Conservation (phyloP, 345 rosid species). For the Bruguiera parviflora region DNA sequence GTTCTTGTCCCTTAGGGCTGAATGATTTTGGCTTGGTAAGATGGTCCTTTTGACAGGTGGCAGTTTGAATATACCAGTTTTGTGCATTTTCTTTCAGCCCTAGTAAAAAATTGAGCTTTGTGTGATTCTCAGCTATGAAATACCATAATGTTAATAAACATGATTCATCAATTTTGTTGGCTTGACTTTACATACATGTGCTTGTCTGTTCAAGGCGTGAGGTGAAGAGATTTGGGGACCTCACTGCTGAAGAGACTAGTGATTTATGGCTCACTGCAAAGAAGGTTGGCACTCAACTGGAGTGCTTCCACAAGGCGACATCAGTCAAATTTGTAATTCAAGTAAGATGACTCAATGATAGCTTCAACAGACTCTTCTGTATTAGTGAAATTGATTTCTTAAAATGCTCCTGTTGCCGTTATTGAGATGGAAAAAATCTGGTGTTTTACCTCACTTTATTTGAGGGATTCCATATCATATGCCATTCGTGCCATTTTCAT, state of each 20-base stretch:
- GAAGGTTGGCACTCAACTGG: constrained; percentile 69
- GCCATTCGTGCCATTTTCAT: too few species aligned
- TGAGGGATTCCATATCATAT: too few species aligned
- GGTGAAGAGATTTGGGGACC: constrained; percentile 83
- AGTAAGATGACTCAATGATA: constrained; percentile 32
- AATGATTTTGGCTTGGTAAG: not conserved
- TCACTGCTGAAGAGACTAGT: constrained; percentile 68
- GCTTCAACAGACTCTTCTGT: not conserved
- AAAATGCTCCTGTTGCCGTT: not conserved
- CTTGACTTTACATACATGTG: constrained; percentile 72
- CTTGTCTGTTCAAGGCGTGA: constrained; percentile 84
- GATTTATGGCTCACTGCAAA: constrained; percentile 83
- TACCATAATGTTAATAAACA: not conserved
- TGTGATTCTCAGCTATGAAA: not conserved
- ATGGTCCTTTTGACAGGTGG: not conserved
- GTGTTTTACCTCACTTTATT: not conserved
- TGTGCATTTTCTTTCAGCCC: not conserved
- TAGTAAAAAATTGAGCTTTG: not conserved
- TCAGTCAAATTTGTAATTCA: constrained; percentile 78
- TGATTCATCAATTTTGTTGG: constrained; percentile 24
- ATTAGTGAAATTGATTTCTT: not conserved
- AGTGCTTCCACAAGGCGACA: constrained; percentile 66
- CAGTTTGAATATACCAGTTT: not conserved
- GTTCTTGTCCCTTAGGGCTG: not conserved
- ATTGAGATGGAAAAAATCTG: not conserved